Evolutionary conservation across 83 land plant genomes (phyloP), one percentile per base, ranked within the genome.

Genomic region (Isoetes engelmannii): DNA sequence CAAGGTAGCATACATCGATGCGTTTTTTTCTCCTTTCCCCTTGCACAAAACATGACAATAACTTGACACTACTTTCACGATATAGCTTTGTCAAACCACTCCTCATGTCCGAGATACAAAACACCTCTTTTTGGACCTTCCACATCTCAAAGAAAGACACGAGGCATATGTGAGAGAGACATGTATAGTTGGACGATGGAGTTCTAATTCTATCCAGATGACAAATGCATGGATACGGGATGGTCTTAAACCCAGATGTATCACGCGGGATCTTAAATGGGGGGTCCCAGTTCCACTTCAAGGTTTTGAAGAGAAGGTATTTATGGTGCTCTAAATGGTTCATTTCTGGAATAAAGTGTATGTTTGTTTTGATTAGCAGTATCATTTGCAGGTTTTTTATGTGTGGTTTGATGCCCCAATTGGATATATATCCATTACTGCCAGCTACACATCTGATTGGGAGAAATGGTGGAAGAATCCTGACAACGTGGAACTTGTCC

Each of bases 331-430:
- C n/a, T n/a, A n/a, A n/a, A n/a, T n/a, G n/a, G n/a, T 28, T 28
- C 37, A 28, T 28, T 28, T 28, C 37, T 28, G 37, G 37, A 28
- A 28, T 28, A 28, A 28, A 28, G 1, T 28, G 37, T 28, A 28
- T 28, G 37, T 28, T 2, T 28, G 37, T 28, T 28, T 28, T 28
- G 37, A 0, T 28, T n/a, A n/a, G n/a, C 37, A 28, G 37, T 28
- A 28, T 9, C 4, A n/a, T 4, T 7, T 80, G n/a, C 79, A 93
- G 98, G 99, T 94, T 13, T 94, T 94, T 74, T 94, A 94, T 83
- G 99, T 94, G 50, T 94, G 99, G 99, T 94, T 94, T 81, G 99
- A 94, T 85, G 99, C 99, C 6, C 99, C 99, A 5, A 91, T 94
- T 78, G 99, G 99, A 53, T 94, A 94, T 67, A 77, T 94, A 45